Conservation (phyloP, 2,329 filamentous ascomycete genomes). For the Verticillium alfalfae region DNA sequence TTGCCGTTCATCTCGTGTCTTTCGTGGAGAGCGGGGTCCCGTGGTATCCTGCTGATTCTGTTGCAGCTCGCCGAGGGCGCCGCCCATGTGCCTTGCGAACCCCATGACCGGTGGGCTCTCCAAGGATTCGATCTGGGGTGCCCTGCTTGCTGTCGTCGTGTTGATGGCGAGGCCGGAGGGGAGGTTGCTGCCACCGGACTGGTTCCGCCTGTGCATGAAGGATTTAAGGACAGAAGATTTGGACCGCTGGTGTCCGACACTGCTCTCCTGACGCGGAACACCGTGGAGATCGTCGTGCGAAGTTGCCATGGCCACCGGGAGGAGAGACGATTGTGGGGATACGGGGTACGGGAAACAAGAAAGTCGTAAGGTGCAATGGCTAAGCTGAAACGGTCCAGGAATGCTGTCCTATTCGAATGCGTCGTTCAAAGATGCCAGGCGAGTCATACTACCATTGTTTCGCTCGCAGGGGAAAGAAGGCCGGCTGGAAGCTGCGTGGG, state of each 20-base stretch:
- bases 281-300: not conserved
- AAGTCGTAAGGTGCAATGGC: not conserved
- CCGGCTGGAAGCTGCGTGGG: no score
- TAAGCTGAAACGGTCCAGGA: not conserved
- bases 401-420: slow-evolving; percentile 1
- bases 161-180: slow-evolving; percentile 12
- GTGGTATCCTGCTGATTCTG: slow-evolving; percentile 42
- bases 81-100: slow-evolving; percentile 30
- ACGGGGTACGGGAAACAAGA: no score
- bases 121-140: slow-evolving; percentile 2
- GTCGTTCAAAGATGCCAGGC: slow-evolving; percentile 1
- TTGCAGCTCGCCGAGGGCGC: slow-evolving; percentile 51
- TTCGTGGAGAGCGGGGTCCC: slow-evolving; percentile 31
- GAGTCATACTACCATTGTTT: slow-evolving; percentile 1
- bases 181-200: slow-evolving; percentile 31
- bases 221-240: slow-evolving; percentile 45
- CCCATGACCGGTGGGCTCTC: slow-evolving; percentile 20
- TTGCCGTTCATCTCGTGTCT: slow-evolving; percentile 22
- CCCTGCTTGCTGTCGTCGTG: slow-evolving; percentile 6
- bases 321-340: not conserved
- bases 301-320: not conserved
- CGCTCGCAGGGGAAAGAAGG: not conserved
- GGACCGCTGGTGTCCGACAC: slow-evolving; percentile 29
- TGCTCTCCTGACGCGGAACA: slow-evolving; percentile 2
- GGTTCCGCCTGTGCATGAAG: slow-evolving; percentile 44